Percentiles rank a stretch among this genome's conserved stretches.
Evolutionary conservation across 1,284 basidiomycete genomes (phyloP).

Genomic region (Trichosporon coremiiforme): DNA sequence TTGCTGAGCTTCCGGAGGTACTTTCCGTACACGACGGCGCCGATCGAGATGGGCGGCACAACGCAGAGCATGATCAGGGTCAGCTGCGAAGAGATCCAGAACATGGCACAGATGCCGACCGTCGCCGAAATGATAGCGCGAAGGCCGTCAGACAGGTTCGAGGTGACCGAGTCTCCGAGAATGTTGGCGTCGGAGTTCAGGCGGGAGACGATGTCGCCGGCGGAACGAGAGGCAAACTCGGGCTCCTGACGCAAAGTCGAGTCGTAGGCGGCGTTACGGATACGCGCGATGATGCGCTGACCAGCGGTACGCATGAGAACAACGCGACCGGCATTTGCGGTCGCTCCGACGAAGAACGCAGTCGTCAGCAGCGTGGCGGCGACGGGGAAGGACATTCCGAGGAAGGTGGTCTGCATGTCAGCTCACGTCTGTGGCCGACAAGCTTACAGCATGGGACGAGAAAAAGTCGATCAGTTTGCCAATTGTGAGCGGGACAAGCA

Average conservation of each 20-base stretch:
- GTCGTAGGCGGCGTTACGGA: constrained; percentile 79
- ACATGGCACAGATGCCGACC: constrained; percentile 92
- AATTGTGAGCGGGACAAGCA: constrained; percentile 87
- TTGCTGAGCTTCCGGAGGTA: constrained; percentile 91
- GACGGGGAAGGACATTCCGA: constrained; percentile 74
- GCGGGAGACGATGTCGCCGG: constrained; percentile 90
- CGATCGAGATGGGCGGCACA: constrained; percentile 92
- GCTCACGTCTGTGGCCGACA: neutral
- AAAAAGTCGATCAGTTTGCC: constrained; percentile 92
- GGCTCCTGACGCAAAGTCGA: constrained; percentile 85
- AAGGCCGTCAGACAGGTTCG: constrained; percentile 88
- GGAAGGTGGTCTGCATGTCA: constrained; percentile 67
- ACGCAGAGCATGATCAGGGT: constrained; percentile 91
- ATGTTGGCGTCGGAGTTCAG: constrained; percentile 91
- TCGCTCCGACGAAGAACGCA: constrained; percentile 84
- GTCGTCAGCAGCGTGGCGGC: constrained; percentile 74
- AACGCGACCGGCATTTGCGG: constrained; percentile 69
- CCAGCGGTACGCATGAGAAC: constrained; percentile 87
- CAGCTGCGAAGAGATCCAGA: constrained; percentile 86
- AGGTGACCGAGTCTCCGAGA: constrained; percentile 90
- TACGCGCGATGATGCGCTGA: constrained; percentile 85
- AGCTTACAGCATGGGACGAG: constrained; percentile 68
- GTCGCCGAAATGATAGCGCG: constrained; percentile 81
- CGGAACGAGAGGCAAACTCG: constrained; percentile 87
- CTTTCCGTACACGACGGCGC: constrained; percentile 93